Evolutionary conservation across 805 yeast genomes (phyloP), one percentile per base, ranked within the genome.

Genomic region (Kazachstania viticola): DNA sequence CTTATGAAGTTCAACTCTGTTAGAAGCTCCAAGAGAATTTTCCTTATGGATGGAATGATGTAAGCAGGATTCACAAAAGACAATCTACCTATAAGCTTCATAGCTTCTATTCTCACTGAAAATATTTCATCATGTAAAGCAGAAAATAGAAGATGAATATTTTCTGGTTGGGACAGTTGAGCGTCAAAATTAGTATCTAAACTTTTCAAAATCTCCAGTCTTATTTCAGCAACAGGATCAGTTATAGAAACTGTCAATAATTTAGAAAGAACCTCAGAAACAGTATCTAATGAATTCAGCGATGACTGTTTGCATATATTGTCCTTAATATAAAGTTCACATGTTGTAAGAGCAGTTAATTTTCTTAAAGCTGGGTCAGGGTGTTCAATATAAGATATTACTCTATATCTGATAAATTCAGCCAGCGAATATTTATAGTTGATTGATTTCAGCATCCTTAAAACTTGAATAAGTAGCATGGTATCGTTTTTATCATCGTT

Each of bases 1-100:
- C 78, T 74, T 3, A 94, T 78, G 50, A 75, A 85, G 46, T 84
- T 93, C 30, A 87, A 60, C 36, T 81, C 80, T 0, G 95, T 83
- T 27, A 87, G 56, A 4, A 85, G 63, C 51, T 88, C 95, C 25
- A 88, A 75, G 41, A 88, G 59, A 0, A 85, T 73, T 49, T 82
- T 84, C 42, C 97, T 67, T 34, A 87, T 62, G 0, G 93, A 80
- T 0, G 97, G 97, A 25, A 87, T 83, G 41, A 88, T 81, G 53
- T 83, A 87, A 0, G 97, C 96, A 1, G 97, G 96, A 47, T 87
- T 87, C 28, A 83, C 79, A 3, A 72, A 60, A 0, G 94, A 76
- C 14, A 88, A 58, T 31, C 96, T 67, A 2, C 96, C 96, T 40
- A 88, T 72, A 9, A 85, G 68, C 30, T 67, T 67, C 28, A 88